Evolutionary conservation across 108 stramenopile genomes (phyloP).

Genomic region (Asterionellopsis glacialis): DNA sequence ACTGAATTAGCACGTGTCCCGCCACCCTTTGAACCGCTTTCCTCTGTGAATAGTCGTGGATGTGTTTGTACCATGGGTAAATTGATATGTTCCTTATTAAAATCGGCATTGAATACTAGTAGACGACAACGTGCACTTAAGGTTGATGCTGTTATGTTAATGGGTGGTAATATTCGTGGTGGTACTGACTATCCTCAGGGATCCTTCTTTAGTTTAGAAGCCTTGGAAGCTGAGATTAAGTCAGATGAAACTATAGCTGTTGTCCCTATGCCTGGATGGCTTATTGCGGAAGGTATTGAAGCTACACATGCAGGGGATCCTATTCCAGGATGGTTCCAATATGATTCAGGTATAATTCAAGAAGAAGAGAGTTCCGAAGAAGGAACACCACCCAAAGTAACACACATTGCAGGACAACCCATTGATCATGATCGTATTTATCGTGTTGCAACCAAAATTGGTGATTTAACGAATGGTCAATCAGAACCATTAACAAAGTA

Average conservation of each 20-base stretch:
- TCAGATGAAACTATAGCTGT: constrained; percentile 13
- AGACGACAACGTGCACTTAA: constrained; percentile 1
- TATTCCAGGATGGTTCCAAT: constrained; percentile 22
- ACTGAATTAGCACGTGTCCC: constrained; percentile 19
- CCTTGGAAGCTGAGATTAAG: constrained; percentile 20
- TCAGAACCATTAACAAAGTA: constrained; percentile 14
- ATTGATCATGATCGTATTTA: constrained; percentile 17
- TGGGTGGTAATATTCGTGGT: constrained; percentile 22
- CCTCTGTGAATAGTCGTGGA: constrained; percentile 13
- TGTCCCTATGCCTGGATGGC: constrained; percentile 13
- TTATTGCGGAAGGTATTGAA: constrained; percentile 12
- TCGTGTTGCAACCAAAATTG: constrained; percentile 20
- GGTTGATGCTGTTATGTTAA: constrained; percentile 15
- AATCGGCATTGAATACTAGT: constrained; percentile 6
- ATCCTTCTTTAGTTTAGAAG: constrained; percentile 16
- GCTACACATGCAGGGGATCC: constrained; percentile 22
- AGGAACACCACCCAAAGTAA: constrained; percentile 6
- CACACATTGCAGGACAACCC: constrained; percentile 9
- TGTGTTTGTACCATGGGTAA: constrained; percentile 16
- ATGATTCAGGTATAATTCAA: constrained; percentile 9
- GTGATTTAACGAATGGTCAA: constrained; percentile 26
- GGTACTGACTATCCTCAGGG: constrained; percentile 8
- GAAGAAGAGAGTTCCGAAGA: background rate
- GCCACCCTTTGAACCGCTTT: constrained; percentile 13
- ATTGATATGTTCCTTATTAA: constrained; percentile 9